Percentiles rank a stretch among this genome's conserved stretches.
phyloP scores from a whole-genome alignment of 805 yeast genomes.

The Debaryomyces prosopidis region DNA sequence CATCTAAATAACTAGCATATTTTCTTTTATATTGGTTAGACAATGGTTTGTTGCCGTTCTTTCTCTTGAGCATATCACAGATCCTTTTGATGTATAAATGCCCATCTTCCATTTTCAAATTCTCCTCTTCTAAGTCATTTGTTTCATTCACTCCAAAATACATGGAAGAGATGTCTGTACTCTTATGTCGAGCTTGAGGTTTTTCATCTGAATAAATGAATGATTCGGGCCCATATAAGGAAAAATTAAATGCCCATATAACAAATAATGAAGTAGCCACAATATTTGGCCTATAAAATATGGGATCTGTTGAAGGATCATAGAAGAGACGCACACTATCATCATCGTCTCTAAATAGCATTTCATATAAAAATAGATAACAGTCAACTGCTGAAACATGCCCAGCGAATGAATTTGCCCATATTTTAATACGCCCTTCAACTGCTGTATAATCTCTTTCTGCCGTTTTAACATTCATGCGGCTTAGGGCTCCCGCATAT shows the following conservation, averaged over 20 bases:
- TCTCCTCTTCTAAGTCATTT: neutral
- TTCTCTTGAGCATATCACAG: neutral
- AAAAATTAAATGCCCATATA: conserved; percentile 53
- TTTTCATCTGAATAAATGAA: neutral
- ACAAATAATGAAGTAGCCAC: conserved; percentile 41
- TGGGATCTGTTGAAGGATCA: conserved; percentile 50
- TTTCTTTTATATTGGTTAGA: neutral
- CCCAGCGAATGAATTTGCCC: conserved; percentile 50
- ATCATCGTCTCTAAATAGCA: conserved; percentile 46
- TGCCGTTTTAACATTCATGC: conserved; percentile 44
- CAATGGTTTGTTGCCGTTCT: neutral
- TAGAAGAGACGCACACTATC: conserved; percentile 37
- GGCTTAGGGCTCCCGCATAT: conserved; percentile 27
- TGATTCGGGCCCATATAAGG: conserved; percentile 47
- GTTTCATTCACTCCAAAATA: neutral
- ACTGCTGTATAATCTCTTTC: conserved; percentile 46
- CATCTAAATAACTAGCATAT: conserved; percentile 25
- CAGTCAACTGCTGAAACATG: conserved; percentile 58
- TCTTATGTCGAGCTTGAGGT: neutral
- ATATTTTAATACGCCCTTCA: conserved; percentile 48
- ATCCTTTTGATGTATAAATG: neutral
- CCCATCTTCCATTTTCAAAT: neutral
- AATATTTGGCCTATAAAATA: conserved; percentile 36
- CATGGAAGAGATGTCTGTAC: neutral
- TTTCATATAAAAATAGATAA: conserved; percentile 56